phyloP scores from a whole-genome alignment of 805 yeast genomes.

The Schwanniomyces pseudopolymorphus region DNA sequence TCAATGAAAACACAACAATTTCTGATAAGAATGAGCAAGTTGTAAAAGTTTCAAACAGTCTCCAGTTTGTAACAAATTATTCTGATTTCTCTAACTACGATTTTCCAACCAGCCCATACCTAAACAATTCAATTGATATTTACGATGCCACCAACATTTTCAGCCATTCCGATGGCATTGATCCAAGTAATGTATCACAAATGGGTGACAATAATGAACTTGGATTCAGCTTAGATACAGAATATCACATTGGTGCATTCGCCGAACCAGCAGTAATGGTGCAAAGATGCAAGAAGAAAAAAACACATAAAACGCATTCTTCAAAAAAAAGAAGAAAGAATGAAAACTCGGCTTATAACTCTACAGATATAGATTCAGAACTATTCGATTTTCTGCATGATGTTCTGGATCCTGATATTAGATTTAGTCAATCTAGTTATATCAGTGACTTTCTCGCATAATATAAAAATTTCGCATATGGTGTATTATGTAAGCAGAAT shows the following conservation, averaged over 20 bases:
- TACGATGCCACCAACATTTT: background rate
- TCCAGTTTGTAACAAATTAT: background rate
- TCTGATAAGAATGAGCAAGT: background rate
- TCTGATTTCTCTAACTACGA: background rate
- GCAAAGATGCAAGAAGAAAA: slow-evolving; percentile 2
- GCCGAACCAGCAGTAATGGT: slow-evolving; percentile 6
- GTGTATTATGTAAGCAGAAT: background rate
- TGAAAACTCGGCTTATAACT: background rate
- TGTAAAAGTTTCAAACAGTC: background rate
- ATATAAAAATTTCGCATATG: background rate
- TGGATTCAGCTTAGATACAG: slow-evolving; percentile 1
- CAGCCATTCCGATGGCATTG: background rate
- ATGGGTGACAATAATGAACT: background rate
- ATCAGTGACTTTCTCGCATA: slow-evolving; percentile 6
- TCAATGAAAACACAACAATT: background rate
- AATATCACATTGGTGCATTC: slow-evolving; percentile 5
- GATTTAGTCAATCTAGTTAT: slow-evolving; percentile 3
- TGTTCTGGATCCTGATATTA: background rate
- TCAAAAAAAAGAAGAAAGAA: slow-evolving; percentile 2
- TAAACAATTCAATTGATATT: background rate
- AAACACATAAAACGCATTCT: slow-evolving; percentile 3
- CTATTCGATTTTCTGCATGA: background rate
- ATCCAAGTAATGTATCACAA: background rate
- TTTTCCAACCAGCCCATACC: background rate
- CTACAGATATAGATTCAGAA: background rate